Evolutionary conservation across 2,329 filamentous ascomycete genomes (phyloP).

Genomic region (Colletotrichum sp.): DNA sequence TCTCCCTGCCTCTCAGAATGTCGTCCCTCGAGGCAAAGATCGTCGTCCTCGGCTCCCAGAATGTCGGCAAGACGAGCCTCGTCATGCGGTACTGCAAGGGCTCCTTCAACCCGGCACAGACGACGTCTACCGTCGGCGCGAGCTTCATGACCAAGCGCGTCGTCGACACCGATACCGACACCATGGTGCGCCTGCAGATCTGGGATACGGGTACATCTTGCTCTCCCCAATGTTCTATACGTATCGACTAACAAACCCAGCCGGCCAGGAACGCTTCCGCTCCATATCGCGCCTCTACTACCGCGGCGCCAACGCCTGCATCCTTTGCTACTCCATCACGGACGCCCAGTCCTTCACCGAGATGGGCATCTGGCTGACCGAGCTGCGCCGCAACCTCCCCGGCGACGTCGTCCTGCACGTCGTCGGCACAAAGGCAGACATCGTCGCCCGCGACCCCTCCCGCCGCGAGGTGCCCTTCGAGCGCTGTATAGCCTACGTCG

Average conservation of each 20-base stretch:
- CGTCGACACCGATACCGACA: slow-evolving; percentile 83
- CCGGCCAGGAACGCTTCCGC: slow-evolving; percentile 93
- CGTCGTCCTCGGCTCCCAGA: slow-evolving; percentile 79
- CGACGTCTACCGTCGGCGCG: slow-evolving; percentile 77
- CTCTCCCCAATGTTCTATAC: not conserved
- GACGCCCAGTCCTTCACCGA: slow-evolving; percentile 84
- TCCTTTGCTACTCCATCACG: slow-evolving; percentile 94
- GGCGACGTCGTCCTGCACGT: slow-evolving; percentile 86
- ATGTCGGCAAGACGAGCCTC: slow-evolving; percentile 80
- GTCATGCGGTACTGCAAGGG: slow-evolving; percentile 80
- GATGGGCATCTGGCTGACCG: slow-evolving; percentile 90
- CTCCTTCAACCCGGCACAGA: slow-evolving; percentile 68
- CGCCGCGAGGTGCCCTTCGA: slow-evolving; percentile 90
- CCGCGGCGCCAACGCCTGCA: slow-evolving; percentile 90
- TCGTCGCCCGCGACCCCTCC: slow-evolving; percentile 83
- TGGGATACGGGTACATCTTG: slow-evolving; percentile 79
- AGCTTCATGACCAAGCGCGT: slow-evolving; percentile 83
- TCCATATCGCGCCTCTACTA: slow-evolving; percentile 97
- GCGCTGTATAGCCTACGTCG: slow-evolving; percentile 93
- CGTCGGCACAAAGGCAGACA: slow-evolving; percentile 93
- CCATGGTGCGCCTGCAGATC: slow-evolving; percentile 88
- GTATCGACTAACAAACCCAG: slow-evolving; percentile 35
- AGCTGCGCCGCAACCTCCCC: slow-evolving; percentile 80
- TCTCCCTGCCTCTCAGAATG: slow-evolving; percentile 28
- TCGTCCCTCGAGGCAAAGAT: slow-evolving; percentile 81